Evolutionary conservation across 2,329 filamentous ascomycete genomes (phyloP).

Genomic region (Fusarium sp.): DNA sequence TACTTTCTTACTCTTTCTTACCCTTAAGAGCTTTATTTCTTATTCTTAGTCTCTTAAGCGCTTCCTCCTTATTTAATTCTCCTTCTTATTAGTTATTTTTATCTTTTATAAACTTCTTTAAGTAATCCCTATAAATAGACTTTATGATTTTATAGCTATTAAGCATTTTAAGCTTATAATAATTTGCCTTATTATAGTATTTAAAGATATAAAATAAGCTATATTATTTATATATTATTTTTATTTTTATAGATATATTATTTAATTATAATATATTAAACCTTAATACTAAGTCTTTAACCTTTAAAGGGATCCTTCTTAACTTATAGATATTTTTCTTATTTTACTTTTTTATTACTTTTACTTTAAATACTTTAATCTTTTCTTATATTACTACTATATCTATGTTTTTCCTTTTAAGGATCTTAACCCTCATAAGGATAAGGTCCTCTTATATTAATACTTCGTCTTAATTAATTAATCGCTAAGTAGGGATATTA

Average conservation of each 20-base stretch:
- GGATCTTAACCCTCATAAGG: neutral
- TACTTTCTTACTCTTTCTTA: no score
- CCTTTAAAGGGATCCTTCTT: neutral
- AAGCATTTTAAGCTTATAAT: neutral
- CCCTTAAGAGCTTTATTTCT: no score
- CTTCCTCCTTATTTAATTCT: no score
- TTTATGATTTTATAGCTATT: no score
- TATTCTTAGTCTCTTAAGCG: no score
- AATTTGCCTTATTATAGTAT: neutral
- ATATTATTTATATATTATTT: neutral
- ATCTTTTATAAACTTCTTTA: no score
- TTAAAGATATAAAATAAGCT: neutral
- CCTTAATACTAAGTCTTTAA: neutral
- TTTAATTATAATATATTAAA: neutral
- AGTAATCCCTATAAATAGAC: no score
- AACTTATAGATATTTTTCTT: neutral
- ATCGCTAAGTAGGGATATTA: neutral
- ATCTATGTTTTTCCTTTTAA: neutral
- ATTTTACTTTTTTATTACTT: neutral
- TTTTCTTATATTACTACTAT: neutral
- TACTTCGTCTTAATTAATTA: neutral
- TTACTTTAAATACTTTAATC: neutral
- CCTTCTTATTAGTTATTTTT: no score
- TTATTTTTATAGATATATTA: neutral
- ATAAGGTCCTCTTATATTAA: neutral